Evolutionary conservation across 2,329 filamentous ascomycete genomes (phyloP), one percentile per base, ranked within the genome.

Genomic region (Colletotrichum viniferum): DNA sequence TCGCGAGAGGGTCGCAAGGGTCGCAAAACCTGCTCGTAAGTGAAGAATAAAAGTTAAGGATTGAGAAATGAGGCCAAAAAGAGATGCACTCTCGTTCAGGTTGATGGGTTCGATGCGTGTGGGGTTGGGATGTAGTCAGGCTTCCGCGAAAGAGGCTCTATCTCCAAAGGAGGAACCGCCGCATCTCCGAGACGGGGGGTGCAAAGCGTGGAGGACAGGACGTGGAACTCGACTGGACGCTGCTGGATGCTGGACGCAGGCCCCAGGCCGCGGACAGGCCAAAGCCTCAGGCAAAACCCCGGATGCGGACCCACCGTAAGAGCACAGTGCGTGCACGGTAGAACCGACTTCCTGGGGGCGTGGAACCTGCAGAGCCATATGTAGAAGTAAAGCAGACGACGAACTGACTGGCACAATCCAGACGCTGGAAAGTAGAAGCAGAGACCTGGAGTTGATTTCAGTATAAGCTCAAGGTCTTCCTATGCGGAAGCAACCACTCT

Each of bases 71-170:
- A 32, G 60, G 21, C 24, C 12, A 36, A 32, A 58, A 58, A 61
- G 48, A 43, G 73, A 69, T 74, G 64, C 73, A 76, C 73, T n/a
- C 18, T 64, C 52, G 71, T 55, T 62, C 65, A 52, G 65, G 61
- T 48, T 13, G 74, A 76, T 76, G 71, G 34, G 52, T 65, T 76
- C 65, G 55, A 43, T 62, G 32, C 67, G 71, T 76, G 74, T 76
- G 71, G 74, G 71, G 74, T 70, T 76, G 74, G 18, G 71, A 74
- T 76, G 65, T 76, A 76, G 74, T 76, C 74, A 74, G 74, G 65
- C 74, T 66, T 73, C 73, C 56, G 73, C 38, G 65, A 70, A 58
- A 66, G 65, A 76, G 55, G 70, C 71, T 74, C 71, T 32, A 24
- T 32, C 18, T n/a, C 34, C 65, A n/a, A 61, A 73, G 48, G 62